Percentiles rank a stretch among this genome's conserved stretches.
Conservation (phyloP, 192 early-diverging fungal genomes). For the Backusella psychrophila region DNA sequence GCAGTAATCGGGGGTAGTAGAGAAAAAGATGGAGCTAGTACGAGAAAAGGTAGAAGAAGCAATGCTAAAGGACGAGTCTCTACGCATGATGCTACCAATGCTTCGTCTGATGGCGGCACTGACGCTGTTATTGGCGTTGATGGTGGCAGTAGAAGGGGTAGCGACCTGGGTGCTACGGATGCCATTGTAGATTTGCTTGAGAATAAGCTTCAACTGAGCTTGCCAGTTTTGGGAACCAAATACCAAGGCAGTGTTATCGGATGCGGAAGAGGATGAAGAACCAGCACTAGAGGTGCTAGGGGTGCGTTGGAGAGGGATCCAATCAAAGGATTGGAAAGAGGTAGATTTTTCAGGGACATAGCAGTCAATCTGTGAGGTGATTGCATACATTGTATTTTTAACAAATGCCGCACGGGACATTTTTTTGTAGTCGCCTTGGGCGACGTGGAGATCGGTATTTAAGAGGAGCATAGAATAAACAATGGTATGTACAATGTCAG, state of each 20-base stretch:
- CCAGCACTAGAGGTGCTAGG: not conserved
- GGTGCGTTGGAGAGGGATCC: slow-evolving; percentile 6
- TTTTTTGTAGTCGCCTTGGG: slow-evolving; percentile 61
- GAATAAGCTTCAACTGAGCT: slow-evolving; percentile 2
- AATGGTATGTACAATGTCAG: slow-evolving; percentile 83
- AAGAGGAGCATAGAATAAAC: slow-evolving; percentile 83
- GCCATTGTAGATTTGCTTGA: slow-evolving; percentile 2
- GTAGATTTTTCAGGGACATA: not conserved
- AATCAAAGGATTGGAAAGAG: not conserved
- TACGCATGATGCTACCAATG: not conserved
- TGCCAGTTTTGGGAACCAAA: slow-evolving; percentile 7
- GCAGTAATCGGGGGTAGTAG: not conserved
- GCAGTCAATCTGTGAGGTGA: slow-evolving; percentile 32
- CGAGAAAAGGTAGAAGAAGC: not conserved
- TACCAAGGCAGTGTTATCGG: not conserved
- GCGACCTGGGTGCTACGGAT: not conserved
- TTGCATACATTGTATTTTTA: slow-evolving; percentile 62
- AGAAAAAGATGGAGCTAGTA: not conserved
- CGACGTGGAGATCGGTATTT: slow-evolving; percentile 92
- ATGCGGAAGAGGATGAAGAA: not conserved
- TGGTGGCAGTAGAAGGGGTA: not conserved
- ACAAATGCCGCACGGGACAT: slow-evolving; percentile 77
- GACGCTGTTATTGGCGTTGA: not conserved
- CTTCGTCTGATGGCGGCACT: not conserved
- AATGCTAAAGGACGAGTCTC: not conserved